phyloP scores from a whole-genome alignment of 108 stramenopile species.

The Nannochloropsis salina region DNA sequence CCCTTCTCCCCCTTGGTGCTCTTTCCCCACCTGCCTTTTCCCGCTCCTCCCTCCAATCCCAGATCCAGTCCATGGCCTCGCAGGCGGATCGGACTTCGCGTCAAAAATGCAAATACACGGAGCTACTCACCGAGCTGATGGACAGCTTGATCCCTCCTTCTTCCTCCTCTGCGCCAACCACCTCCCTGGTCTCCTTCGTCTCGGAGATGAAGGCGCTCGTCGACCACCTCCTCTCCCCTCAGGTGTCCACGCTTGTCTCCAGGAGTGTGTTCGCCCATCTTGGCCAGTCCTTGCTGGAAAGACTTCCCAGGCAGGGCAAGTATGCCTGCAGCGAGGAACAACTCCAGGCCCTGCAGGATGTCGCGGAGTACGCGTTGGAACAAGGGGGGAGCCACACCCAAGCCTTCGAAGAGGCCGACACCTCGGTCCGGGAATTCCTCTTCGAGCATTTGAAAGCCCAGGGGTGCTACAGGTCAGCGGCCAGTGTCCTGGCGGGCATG shows the following conservation, averaged over 20 bases:
- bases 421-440: neutral
- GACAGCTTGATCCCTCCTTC: neutral
- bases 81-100: constrained; percentile 16
- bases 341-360: neutral
- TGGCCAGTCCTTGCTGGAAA: neutral
- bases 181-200: neutral
- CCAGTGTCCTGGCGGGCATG: constrained; percentile 10
- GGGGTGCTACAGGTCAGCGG: neutral
- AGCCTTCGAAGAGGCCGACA: neutral
- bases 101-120: neutral
- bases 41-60: neutral
- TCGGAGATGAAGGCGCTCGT: neutral
- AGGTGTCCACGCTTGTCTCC: constrained; percentile 1
- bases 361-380: neutral
- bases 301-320: neutral
- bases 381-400: neutral
- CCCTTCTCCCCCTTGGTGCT: neutral
- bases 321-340: neutral
- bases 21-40: neutral
- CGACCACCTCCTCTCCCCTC: constrained; percentile 11
- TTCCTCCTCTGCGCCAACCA: neutral
- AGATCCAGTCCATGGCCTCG: neutral
- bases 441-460: neutral
- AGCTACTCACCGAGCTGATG: neutral
- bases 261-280: neutral